Conservation (phyloP, 257 asterid species). For the Cordia subcordata region DNA sequence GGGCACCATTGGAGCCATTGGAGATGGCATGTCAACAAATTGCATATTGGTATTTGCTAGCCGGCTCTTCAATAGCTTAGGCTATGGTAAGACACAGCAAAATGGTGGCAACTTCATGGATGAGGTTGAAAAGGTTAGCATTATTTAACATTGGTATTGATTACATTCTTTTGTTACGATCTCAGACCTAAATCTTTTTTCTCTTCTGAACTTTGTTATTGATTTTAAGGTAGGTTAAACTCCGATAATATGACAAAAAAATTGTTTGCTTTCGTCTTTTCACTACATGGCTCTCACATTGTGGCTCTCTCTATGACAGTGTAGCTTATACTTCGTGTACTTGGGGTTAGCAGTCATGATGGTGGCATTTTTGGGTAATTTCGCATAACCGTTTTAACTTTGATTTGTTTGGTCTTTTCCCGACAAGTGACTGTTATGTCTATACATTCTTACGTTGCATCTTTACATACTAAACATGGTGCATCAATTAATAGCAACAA, state of each 20-base stretch:
- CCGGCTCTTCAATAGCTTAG: conserved; percentile 73
- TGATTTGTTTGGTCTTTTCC: conserved; percentile 9
- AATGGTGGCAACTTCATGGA: conserved; percentile 51
- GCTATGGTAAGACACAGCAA: conserved; percentile 47
- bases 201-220: too few species aligned
- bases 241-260: too few species aligned
- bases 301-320: conserved; percentile 39
- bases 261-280: too few species aligned
- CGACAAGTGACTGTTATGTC: neutral
- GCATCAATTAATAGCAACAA: too few species aligned
- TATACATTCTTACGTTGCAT: neutral
- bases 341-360: conserved; percentile 74
- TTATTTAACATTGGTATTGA: too few species aligned
- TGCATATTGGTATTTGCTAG: conserved; percentile 61
- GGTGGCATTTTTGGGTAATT: conserved; percentile 82
- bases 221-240: too few species aligned
- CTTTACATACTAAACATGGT: neutral
- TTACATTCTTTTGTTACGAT: too few species aligned
- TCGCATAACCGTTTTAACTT: neutral
- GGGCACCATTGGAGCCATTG: conserved; percentile 93
- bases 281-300: neutral
- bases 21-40: conserved; percentile 83
- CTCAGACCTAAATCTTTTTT: too few species aligned
- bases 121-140: conserved; percentile 61
- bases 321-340: conserved; percentile 78